A percentile compares a stretch with the other conserved stretches of the same genome.
These are phyloP conservation scores for Viola pubescens DNA, from an alignment of 441 rosid species.

Conservation along the genomic window DNA sequence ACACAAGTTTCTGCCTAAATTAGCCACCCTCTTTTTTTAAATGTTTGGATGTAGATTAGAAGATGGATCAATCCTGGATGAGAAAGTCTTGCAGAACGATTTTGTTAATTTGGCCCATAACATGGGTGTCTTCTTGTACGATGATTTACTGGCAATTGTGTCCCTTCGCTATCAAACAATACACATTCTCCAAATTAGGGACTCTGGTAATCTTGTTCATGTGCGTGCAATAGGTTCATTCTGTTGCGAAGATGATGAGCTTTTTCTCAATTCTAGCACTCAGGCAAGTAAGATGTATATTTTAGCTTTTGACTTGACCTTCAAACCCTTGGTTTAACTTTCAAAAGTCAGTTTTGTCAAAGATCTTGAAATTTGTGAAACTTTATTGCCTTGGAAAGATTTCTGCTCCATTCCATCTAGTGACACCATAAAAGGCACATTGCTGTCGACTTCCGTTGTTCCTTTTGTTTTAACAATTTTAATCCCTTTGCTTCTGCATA, in stretches of 20 bases:
- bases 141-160: constrained; percentile 79
- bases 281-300: constrained; percentile 43
- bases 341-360: not conserved
- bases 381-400: not conserved
- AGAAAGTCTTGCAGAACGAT: constrained; percentile 78
- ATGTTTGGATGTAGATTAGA: constrained; percentile 44
- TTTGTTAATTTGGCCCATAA: constrained; percentile 68
- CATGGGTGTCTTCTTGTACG: constrained; percentile 78
- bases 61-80: constrained; percentile 74
- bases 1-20: not conserved
- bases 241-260: constrained; percentile 90
- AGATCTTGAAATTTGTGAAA: not conserved
- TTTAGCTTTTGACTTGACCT: constrained; percentile 14
- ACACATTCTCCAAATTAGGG: constrained; percentile 86
- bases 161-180: constrained; percentile 84
- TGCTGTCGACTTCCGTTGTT: not conserved
- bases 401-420: not conserved
- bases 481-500: not conserved
- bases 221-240: constrained; percentile 78
- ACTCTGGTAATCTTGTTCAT: constrained; percentile 82
- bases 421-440: not conserved
- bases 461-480: not conserved
- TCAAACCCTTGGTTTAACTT: constrained; percentile 4
- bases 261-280: constrained; percentile 66
- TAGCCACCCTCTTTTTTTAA: not conserved